Conservation (phyloP, 306 rosid genomes). For the Astragalus membranaceus region DNA sequence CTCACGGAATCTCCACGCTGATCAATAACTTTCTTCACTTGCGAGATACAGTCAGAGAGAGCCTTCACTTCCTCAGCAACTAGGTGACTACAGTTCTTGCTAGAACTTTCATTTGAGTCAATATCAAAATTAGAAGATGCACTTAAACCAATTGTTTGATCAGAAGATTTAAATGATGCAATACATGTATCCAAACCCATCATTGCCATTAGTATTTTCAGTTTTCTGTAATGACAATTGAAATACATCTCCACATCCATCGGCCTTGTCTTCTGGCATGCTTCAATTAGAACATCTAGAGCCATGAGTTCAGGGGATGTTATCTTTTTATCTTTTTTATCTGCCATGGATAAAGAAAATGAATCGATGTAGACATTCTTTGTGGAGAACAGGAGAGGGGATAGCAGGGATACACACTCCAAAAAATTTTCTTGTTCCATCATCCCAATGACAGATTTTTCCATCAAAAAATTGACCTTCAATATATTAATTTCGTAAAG, state of each 20-base stretch:
- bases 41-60: slow-evolving; percentile 70
- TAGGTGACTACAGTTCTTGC: slow-evolving; percentile 54
- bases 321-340: slow-evolving; percentile 54
- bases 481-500: slow-evolving; percentile 72
- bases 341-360: slow-evolving; percentile 41
- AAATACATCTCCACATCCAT: slow-evolving; percentile 66
- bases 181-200: slow-evolving; percentile 57
- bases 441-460: slow-evolving; percentile 63
- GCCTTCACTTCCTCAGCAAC: slow-evolving; percentile 84
- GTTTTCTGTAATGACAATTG: slow-evolving; percentile 71
- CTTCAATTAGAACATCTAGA: slow-evolving; percentile 69
- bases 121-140: slow-evolving; percentile 36
- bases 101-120: slow-evolving; percentile 57
- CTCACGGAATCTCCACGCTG: slow-evolving; percentile 54
- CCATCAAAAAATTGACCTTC: slow-evolving; percentile 84
- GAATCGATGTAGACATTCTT: slow-evolving; percentile 60
- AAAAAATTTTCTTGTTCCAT: slow-evolving; percentile 63
- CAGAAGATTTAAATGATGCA: slow-evolving; percentile 44
- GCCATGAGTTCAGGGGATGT: slow-evolving; percentile 73
- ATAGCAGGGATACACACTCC: slow-evolving; percentile 72
- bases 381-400: slow-evolving; percentile 74
- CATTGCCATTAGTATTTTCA: slow-evolving; percentile 78
- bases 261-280: slow-evolving; percentile 74
- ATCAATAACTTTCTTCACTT: slow-evolving; percentile 70
- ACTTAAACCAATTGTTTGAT: slow-evolving; percentile 36